phyloP scores from a whole-genome alignment of 1,284 basidiomycete species.

The Cutaneotrichosporon cyanovorans region DNA sequence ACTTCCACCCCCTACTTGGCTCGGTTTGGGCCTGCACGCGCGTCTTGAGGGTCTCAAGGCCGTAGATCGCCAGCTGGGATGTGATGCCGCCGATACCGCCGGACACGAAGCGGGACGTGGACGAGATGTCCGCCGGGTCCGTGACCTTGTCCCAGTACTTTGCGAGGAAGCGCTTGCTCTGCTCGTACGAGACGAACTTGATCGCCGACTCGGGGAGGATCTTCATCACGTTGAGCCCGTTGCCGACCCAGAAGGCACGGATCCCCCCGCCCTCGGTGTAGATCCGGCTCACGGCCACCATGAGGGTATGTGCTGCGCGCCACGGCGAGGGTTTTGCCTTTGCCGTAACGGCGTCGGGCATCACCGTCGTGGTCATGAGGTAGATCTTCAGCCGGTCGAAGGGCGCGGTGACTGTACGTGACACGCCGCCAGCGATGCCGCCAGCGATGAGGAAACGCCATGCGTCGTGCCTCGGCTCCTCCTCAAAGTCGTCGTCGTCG shows the following conservation, averaged over 20 bases:
- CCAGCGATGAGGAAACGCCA: slow-evolving; percentile 88
- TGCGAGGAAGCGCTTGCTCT: slow-evolving; percentile 89
- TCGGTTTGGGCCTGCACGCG: slow-evolving; percentile 83
- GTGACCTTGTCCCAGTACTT: slow-evolving; percentile 84
- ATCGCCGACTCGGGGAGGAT: slow-evolving; percentile 97
- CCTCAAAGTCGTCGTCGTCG: slow-evolving; percentile 56
- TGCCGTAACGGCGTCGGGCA: background rate
- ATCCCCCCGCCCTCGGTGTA: slow-evolving; percentile 78
- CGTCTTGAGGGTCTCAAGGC: slow-evolving; percentile 55
- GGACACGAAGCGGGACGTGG: slow-evolving; percentile 83
- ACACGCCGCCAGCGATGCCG: slow-evolving; percentile 89
- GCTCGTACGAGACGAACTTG: slow-evolving; percentile 96
- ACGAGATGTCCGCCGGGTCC: slow-evolving; percentile 82
- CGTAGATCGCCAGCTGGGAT: slow-evolving; percentile 66
- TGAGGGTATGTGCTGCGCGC: slow-evolving; percentile 51
- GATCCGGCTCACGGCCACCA: slow-evolving; percentile 65
- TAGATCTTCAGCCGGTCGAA: slow-evolving; percentile 97
- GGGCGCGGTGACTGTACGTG: slow-evolving; percentile 90
- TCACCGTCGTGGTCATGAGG: slow-evolving; percentile 67
- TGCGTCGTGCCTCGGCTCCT: slow-evolving; percentile 63
- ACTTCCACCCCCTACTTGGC: slow-evolving; percentile 54
- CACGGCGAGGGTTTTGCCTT: slow-evolving; percentile 42
- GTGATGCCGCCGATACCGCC: slow-evolving; percentile 92
- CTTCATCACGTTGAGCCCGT: slow-evolving; percentile 59
- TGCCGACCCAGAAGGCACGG: slow-evolving; percentile 81